phyloP scores from a whole-genome alignment of 768 basidiomycete genomes.

The Hericium rajendrae region DNA sequence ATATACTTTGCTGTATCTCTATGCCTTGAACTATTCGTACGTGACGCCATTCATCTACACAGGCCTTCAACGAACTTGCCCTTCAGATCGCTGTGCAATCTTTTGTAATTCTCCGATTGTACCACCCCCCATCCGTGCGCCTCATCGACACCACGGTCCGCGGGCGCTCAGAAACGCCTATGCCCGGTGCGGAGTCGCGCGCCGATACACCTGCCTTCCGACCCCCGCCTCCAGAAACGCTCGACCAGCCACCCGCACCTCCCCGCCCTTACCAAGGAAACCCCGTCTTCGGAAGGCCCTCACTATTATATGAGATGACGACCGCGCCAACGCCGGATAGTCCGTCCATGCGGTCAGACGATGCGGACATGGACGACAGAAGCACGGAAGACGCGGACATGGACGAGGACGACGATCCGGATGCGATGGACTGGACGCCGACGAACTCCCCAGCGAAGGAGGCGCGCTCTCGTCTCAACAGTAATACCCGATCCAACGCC shows the following conservation, averaged over 20 bases:
- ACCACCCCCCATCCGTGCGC: slow-evolving; percentile 61
- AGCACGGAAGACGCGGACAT: slow-evolving; percentile 17
- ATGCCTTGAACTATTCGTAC: slow-evolving; percentile 46
- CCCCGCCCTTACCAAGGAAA: slow-evolving; percentile 16
- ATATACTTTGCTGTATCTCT: slow-evolving; percentile 40
- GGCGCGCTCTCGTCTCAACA: neutral
- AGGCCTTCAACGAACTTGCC: neutral
- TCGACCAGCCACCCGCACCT: slow-evolving; percentile 40
- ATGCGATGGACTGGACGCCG: slow-evolving; percentile 66
- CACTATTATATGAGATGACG: slow-evolving; percentile 32
- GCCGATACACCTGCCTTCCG: neutral
- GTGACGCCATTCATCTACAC: slow-evolving; percentile 16
- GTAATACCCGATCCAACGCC: neutral
- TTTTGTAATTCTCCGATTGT: slow-evolving; percentile 46
- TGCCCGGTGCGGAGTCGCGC: slow-evolving; percentile 3
- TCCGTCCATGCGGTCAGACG: neutral
- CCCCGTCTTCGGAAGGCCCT: slow-evolving; percentile 67
- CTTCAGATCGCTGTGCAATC: slow-evolving; percentile 43
- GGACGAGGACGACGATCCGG: slow-evolving; percentile 21
- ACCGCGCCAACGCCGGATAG: slow-evolving; percentile 11
- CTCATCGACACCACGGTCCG: slow-evolving; percentile 51
- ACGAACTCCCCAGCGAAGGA: slow-evolving; percentile 26
- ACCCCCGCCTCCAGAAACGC: slow-evolving; percentile 50
- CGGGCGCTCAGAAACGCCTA: slow-evolving; percentile 33
- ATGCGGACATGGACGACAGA: slow-evolving; percentile 2